Percentiles rank a stretch among this genome's conserved stretches.
Evolutionary conservation across 225 moss, liverwort and hornwort genomes (phyloP).

Genomic region (Bryoerythrophyllum caledonicum): DNA sequence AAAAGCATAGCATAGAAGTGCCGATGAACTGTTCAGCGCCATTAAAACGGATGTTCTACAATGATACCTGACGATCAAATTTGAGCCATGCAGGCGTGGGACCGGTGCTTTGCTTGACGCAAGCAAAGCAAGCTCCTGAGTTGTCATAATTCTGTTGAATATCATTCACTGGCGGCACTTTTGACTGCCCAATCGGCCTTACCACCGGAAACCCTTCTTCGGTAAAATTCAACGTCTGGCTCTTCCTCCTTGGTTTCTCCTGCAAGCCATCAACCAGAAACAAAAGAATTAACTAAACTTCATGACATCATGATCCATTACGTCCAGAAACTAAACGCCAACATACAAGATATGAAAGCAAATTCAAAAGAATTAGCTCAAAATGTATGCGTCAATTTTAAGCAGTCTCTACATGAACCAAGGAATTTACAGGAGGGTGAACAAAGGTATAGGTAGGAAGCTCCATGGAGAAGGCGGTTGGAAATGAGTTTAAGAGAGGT

Average conservation of each 20-base stretch:
- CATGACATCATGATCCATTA: background rate
- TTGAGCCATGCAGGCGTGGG: conserved; percentile 86
- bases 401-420: background rate
- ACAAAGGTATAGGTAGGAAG: conserved; percentile 90
- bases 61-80: conserved; percentile 64
- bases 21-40: too few species aligned
- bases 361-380: background rate
- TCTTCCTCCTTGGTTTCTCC: conserved; percentile 82
- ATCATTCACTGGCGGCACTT: conserved; percentile 62
- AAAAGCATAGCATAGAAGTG: too few species aligned
- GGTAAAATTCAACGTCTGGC: conserved; percentile 74
- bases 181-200: conserved; percentile 54
- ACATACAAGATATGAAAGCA: background rate
- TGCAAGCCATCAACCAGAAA: conserved; percentile 15
- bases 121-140: conserved; percentile 80
- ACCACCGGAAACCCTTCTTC: conserved; percentile 84
- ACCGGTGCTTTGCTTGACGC: conserved; percentile 69
- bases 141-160: conserved; percentile 87
- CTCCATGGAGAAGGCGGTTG: conserved; percentile 51
- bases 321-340: rapidly evolving
- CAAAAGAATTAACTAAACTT: background rate
- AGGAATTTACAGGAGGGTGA: conserved; percentile 72
- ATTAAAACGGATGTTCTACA: too few species aligned
- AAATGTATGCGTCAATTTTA: background rate
- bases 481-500: background rate